Evolutionary conservation across 441 rosid species (phyloP).

Genomic region (Populus hybrid): DNA sequence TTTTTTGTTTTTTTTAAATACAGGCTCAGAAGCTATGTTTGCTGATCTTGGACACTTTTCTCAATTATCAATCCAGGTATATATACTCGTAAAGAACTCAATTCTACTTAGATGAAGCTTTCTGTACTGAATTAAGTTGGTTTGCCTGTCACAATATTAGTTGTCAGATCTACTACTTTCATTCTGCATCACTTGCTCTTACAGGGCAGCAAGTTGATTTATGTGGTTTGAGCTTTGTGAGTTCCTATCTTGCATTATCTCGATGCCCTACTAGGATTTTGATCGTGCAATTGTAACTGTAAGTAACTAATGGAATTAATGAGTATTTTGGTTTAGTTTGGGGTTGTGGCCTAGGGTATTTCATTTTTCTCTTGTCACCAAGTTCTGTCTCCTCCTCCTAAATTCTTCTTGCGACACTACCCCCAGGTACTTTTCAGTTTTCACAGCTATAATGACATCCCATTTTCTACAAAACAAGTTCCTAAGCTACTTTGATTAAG

Average conservation of each 20-base stretch:
- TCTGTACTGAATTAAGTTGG: neutral
- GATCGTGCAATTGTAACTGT: neutral
- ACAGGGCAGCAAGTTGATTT: neutral
- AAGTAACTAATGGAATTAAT: neutral
- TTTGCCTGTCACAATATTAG: neutral
- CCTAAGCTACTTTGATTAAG: neutral
- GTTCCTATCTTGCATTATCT: neutral
- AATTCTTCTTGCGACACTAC: neutral
- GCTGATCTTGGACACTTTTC: conserved; percentile 99
- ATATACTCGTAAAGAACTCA: neutral
- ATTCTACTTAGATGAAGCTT: neutral
- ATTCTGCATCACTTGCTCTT: neutral
- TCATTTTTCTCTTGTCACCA: neutral
- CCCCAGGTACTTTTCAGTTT: neutral
- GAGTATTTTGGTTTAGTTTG: neutral
- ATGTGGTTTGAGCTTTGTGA: neutral
- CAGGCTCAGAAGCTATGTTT: conserved; percentile 96
- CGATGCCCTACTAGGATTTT: neutral
- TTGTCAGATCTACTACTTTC: neutral
- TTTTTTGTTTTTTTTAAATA: neutral
- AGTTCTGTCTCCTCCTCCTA: neutral
- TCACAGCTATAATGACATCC: neutral
- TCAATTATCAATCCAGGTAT: conserved; percentile 86
- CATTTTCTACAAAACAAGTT: neutral
- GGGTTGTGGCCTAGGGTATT: neutral